These are phyloP conservation scores for Colletotrichum brevisporum DNA, from an alignment of 2,329 filamentous ascomycete species.

Conservation along the genomic window DNA sequence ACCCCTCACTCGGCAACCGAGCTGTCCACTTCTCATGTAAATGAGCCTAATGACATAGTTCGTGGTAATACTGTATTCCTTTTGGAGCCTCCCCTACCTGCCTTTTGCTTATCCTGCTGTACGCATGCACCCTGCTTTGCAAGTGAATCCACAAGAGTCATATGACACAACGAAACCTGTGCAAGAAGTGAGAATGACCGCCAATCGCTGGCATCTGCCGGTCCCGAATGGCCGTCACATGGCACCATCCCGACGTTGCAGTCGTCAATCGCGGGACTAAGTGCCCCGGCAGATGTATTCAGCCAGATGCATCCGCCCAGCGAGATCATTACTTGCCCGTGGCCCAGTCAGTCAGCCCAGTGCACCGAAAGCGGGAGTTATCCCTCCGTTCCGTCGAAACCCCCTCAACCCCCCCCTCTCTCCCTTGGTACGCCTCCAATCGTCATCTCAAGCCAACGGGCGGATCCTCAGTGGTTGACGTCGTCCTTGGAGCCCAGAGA, in stretches of 20 bases:
- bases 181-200: neutral
- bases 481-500: too few species aligned
- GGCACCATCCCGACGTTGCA: slow-evolving; percentile 18
- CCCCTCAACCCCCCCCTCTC: neutral
- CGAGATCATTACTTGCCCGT: neutral
- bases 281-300: slow-evolving; percentile 24
- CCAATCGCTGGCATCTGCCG: neutral
- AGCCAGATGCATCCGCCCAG: neutral
- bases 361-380: slow-evolving; percentile 15
- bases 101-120: neutral
- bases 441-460: neutral
- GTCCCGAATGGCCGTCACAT: slow-evolving; percentile 19
- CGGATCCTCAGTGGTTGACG: too few species aligned
- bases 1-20: neutral
- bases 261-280: slow-evolving; percentile 33
- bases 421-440: slow-evolving; percentile 2
- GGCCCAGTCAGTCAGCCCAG: neutral
- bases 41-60: slow-evolving; percentile 26
- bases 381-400: slow-evolving; percentile 12
- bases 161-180: neutral
- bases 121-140: neutral
- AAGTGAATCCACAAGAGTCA: neutral
- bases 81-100: neutral
- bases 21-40: slow-evolving; percentile 29
- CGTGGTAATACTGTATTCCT: too few species aligned